Evolutionary conservation across 2,329 filamentous ascomycete species (phyloP).

Genomic region (Aspergillus transmontanensis): DNA sequence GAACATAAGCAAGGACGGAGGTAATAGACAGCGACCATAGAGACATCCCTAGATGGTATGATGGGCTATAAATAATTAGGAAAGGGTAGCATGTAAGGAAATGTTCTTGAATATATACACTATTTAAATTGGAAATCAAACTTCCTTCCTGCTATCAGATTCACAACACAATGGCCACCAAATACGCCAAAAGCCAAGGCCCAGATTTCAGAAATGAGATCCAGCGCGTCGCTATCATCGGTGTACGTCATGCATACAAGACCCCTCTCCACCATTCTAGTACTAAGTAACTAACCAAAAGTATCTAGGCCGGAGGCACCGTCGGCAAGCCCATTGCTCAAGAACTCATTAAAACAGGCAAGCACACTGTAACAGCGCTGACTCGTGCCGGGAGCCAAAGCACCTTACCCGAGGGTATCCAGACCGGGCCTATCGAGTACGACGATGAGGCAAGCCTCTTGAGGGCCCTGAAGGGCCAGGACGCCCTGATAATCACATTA

Average conservation of each 20-base stretch:
- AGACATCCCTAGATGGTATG: neutral
- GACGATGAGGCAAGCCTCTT: constrained; percentile 36
- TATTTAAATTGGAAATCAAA: neutral
- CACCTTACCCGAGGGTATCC: constrained; percentile 3
- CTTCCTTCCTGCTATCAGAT: neutral
- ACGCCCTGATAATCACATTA: constrained; percentile 60
- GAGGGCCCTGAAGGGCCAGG: constrained; percentile 54
- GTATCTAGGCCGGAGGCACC: constrained; percentile 34
- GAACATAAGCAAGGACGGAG: neutral
- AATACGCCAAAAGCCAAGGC: constrained; percentile 10
- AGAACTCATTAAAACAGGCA: constrained; percentile 49
- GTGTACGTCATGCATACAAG: constrained; percentile 26
- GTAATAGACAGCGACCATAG: neutral
- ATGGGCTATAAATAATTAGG: neutral
- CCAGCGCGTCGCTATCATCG: constrained; percentile 40
- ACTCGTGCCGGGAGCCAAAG: constrained; percentile 37
- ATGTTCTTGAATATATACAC: neutral
- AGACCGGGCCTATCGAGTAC: constrained; percentile 8
- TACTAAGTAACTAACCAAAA: constrained; percentile 5
- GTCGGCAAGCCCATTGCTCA: constrained; percentile 34
- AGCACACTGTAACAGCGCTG: constrained; percentile 55
- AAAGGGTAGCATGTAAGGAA: too few relatives aligned
- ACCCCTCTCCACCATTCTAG: neutral
- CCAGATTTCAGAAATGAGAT: constrained; percentile 20
- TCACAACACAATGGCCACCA: neutral